Base-by-base conservation (phyloP, 2,329 filamentous ascomycete species). In the Penicillium palitans region DNA sequence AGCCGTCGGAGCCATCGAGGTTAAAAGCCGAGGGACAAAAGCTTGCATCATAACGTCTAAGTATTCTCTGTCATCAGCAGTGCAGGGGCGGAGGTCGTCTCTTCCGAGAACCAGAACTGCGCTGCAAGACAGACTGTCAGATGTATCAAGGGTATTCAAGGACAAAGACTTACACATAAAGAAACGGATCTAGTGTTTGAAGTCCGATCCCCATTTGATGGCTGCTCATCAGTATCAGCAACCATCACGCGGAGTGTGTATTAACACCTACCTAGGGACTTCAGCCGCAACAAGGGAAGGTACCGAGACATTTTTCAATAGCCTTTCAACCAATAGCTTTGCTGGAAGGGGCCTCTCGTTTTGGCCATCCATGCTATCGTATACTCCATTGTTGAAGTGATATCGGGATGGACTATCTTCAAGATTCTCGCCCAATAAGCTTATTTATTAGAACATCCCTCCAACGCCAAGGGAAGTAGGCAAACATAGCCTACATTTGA, bases 1-100 rank as follows among this genome's bases (percentile, higher is more conserved):
- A 24, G 41, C 10, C 2, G 6, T 15, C 8, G 41, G 41, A 44
- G 21, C 21, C 41, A 44, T 13, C 17, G 41, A 17, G 13, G 12
- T n/a, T 24, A 44, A 6, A 21, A 44, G 0, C 21, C 41, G 41
- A 25, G 41, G 41, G 19, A 27, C 41, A 25, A 44, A 44, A 8
- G 21, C 21, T 13, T 52, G 53, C 15, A 56, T 39, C 57, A 59
- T 59, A 6, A 19, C 6, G 5, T 48, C 19, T 5, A 59, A 45
- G 35, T 59, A 59, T 6, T 47, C n/a, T 17, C 48, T 31, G 24
- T 59, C 57, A 4, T 41, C 35, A 13, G 37, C 10, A 49, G 53
- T 24, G 27, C 41, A 46, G n/a, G 35, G 41, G 6, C 21, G 37
- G 10, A 59, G 13, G n/a, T 44, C 53, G 27, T 33, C 56, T 13